Percentiles rank a stretch among this genome's conserved stretches.
These are phyloP conservation scores for Hypomyces perniciosus DNA, from an alignment of 2,329 filamentous ascomycete species.

Conservation along the genomic window DNA sequence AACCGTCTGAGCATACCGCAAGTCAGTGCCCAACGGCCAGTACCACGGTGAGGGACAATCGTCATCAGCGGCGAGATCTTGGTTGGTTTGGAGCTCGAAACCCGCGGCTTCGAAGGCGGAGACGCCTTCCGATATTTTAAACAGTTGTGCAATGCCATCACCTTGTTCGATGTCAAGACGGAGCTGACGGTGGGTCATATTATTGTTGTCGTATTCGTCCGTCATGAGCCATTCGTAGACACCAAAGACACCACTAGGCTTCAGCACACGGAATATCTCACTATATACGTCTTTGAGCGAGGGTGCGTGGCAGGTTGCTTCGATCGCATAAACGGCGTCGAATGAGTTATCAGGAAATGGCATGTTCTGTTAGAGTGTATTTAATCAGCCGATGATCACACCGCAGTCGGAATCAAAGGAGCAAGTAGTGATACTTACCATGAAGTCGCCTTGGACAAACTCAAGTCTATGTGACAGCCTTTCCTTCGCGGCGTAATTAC, in stretches of 20 bases:
- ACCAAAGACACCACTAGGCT: constrained; percentile 91
- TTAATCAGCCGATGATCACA: constrained; percentile 12
- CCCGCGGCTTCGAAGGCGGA: constrained; percentile 80
- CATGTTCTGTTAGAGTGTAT: constrained; percentile 63
- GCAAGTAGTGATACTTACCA: constrained; percentile 45
- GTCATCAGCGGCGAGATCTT: constrained; percentile 64
- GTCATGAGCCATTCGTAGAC: constrained; percentile 99
- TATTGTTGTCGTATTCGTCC: constrained; percentile 84
- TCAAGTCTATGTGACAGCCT: constrained; percentile 71
- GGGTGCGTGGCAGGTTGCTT: constrained; percentile 93
- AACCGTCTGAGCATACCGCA: constrained; percentile 68
- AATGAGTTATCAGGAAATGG: constrained; percentile 86
- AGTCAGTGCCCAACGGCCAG: constrained; percentile 71
- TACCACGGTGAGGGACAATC: constrained; percentile 82
- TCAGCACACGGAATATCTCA: constrained; percentile 90
- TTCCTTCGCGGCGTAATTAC: constrained; percentile 74
- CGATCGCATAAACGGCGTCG: constrained; percentile 94
- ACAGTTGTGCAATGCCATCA: constrained; percentile 97
- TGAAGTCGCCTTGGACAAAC: constrained; percentile 95
- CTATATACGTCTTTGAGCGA: constrained; percentile 86
- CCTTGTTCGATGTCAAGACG: constrained; percentile 92
- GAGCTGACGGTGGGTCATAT: constrained; percentile 80
- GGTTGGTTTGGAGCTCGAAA: constrained; percentile 75
- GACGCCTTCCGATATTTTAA: constrained; percentile 73
- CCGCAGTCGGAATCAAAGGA: background rate